Conservation (phyloP, 169 alveolate species). For the Plasmodium berghei region DNA sequence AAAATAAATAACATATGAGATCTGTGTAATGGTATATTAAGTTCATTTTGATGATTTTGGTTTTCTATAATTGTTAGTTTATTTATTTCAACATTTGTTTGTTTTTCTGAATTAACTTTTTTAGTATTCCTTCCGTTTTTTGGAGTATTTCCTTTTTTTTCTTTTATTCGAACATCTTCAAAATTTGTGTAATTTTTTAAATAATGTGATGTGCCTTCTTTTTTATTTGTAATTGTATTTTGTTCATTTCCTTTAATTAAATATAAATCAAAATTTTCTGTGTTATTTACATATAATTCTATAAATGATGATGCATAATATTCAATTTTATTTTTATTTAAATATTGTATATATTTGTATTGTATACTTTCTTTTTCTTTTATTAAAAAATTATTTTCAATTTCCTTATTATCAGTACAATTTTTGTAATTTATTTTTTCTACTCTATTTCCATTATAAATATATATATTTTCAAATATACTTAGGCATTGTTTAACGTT, state of each 20-base stretch:
- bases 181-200: not conserved
- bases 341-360: not conserved
- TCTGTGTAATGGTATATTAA: slow-evolving; percentile 53
- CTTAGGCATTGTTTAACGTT: slow-evolving; percentile 6
- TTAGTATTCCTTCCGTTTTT: not conserved
- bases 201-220: too few relatives aligned
- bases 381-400: not conserved
- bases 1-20: slow-evolving; percentile 55
- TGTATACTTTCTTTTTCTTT: slow-evolving; percentile 34
- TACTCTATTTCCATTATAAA: slow-evolving; percentile 27
- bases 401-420: not conserved
- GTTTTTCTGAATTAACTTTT: not conserved
- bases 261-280: slow-evolving; percentile 41
- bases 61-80: not conserved
- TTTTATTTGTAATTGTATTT: not conserved
- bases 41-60: not conserved
- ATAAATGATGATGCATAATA: slow-evolving; percentile 35
- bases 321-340: slow-evolving; percentile 19
- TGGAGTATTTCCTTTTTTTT: slow-evolving; percentile 9
- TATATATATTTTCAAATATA: slow-evolving; percentile 66
- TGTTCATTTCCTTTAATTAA: slow-evolving; percentile 40
- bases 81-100: not conserved
- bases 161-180: not conserved
- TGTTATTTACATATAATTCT: slow-evolving; percentile 25
- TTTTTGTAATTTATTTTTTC: slow-evolving; percentile 15